Evolutionary conservation across 768 basidiomycete species (phyloP).

Genomic region (Pleurotus sapidus): DNA sequence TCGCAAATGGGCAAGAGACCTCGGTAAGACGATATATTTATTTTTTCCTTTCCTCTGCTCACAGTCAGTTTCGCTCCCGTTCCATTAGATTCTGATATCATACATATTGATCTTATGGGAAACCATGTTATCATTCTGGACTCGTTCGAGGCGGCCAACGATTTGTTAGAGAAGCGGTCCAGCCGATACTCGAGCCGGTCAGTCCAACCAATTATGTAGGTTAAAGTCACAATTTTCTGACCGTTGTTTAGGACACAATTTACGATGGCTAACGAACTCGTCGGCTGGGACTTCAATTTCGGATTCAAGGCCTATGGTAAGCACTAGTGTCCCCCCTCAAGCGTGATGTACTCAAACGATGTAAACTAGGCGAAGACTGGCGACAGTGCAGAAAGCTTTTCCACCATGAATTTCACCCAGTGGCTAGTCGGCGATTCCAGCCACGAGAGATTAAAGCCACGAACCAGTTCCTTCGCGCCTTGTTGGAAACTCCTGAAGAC

Average conservation of each 20-base stretch:
- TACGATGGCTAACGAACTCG: slow-evolving; percentile 15
- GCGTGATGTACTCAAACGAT: not conserved
- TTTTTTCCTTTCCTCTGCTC: not conserved
- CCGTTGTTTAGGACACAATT: slow-evolving; percentile 1
- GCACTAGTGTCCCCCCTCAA: not conserved
- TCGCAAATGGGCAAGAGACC: slow-evolving; percentile 3
- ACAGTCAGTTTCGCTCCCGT: no score
- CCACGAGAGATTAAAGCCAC: slow-evolving; percentile 15
- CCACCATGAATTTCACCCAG: slow-evolving; percentile 17
- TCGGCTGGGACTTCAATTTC: slow-evolving; percentile 6
- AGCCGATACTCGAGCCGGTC: slow-evolving; percentile 10
- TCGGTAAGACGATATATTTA: not conserved
- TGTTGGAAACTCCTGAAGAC: slow-evolving; percentile 13
- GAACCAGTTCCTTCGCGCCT: slow-evolving; percentile 15
- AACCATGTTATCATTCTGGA: slow-evolving; percentile 10
- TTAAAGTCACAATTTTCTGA: not conserved
- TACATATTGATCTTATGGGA: slow-evolving; percentile 9
- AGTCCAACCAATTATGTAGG: not conserved
- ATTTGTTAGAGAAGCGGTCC: slow-evolving; percentile 14
- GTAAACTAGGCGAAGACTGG: slow-evolving; percentile 14
- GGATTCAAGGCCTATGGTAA: slow-evolving; percentile 15
- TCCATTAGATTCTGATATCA: slow-evolving; percentile 7
- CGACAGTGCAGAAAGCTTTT: slow-evolving; percentile 16
- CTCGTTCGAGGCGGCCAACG: slow-evolving; percentile 11
- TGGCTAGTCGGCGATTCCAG: slow-evolving; percentile 11